phyloP scores from a whole-genome alignment of 1,139 yeast species.

The Yamadazyma atmosphaerica region DNA sequence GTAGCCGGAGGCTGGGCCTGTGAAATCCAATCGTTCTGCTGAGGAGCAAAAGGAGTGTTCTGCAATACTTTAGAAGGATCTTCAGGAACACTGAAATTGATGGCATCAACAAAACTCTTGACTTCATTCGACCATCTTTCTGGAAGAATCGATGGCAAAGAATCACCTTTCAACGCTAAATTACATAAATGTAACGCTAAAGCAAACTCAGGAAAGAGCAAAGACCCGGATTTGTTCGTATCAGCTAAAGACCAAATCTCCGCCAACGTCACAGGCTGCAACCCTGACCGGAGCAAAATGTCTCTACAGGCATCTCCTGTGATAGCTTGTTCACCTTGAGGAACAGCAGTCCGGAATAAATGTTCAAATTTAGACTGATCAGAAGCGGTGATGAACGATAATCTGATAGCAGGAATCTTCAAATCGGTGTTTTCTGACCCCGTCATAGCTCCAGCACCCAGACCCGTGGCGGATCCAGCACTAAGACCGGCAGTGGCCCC shows the following conservation, averaged over 20 bases:
- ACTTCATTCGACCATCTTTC: constrained; percentile 80
- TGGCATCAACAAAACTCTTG: constrained; percentile 81
- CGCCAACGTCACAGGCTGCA: constrained; percentile 74
- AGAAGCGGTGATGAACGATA: constrained; percentile 79
- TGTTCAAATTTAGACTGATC: constrained; percentile 87
- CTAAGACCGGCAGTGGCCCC: too few relatives aligned
- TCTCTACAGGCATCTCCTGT: constrained; percentile 78
- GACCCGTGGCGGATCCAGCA: too few relatives aligned
- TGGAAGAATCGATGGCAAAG: constrained; percentile 73
- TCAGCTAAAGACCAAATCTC: constrained; percentile 92
- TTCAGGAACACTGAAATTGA: constrained; percentile 76
- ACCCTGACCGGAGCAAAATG: constrained; percentile 77
- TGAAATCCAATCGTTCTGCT: constrained; percentile 30
- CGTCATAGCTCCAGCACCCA: constrained; percentile 23
- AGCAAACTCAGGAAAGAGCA: constrained; percentile 93
- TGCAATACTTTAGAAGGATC: constrained; percentile 44
- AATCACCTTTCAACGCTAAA: constrained; percentile 71
- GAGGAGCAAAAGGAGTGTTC: constrained; percentile 47
- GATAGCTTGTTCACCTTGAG: constrained; percentile 75
- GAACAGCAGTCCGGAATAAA: constrained; percentile 74
- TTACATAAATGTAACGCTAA: constrained; percentile 88
- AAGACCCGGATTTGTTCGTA: constrained; percentile 79
- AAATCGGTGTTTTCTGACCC: constrained; percentile 33
- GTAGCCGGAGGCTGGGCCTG: constrained; percentile 13
- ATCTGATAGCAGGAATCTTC: constrained; percentile 66